Evolutionary conservation across 2,329 filamentous ascomycete genomes (phyloP).

Genomic region (Colletotrichum cereale): DNA sequence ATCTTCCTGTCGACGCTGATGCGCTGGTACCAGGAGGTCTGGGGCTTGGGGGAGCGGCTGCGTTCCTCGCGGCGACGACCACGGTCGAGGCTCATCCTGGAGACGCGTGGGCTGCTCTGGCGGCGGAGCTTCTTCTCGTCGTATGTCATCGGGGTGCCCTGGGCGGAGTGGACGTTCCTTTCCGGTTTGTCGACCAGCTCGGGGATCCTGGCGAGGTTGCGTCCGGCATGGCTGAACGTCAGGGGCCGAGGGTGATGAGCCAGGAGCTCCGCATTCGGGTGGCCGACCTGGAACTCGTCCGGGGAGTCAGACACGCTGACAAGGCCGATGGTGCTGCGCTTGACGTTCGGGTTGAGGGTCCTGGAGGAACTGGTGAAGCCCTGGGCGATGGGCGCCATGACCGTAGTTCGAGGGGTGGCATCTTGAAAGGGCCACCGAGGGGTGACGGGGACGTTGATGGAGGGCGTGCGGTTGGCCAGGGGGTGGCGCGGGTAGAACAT

Average conservation of each 20-base stretch:
- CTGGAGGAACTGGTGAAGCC: slow-evolving; percentile 13
- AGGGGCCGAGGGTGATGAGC: slow-evolving; percentile 21
- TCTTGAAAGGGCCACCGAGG: slow-evolving; percentile 37
- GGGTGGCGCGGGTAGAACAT: slow-evolving; percentile 23
- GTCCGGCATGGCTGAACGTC: neutral
- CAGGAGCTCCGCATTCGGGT: slow-evolving; percentile 25
- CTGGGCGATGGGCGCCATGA: slow-evolving; percentile 27
- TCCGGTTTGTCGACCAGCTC: slow-evolving; percentile 12
- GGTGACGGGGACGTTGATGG: neutral
- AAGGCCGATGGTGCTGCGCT: neutral
- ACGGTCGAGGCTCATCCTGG: neutral
- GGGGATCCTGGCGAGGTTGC: slow-evolving; percentile 13
- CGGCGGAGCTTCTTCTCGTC: neutral
- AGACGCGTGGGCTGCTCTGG: slow-evolving; percentile 8
- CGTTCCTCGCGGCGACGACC: neutral
- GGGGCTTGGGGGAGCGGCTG: slow-evolving; percentile 1
- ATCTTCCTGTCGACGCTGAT: slow-evolving; percentile 21
- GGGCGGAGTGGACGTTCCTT: neutral
- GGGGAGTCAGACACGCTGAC: slow-evolving; percentile 33
- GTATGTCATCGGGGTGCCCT: neutral
- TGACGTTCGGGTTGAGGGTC: neutral
- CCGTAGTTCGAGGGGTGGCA: slow-evolving; percentile 24
- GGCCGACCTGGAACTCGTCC: slow-evolving; percentile 34
- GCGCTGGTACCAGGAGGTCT: slow-evolving; percentile 26
- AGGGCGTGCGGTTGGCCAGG: neutral